Percentiles rank a stretch among this genome's conserved stretches.
Evolutionary conservation across 768 basidiomycete genomes (phyloP).

Genomic region (Russula abietina): DNA sequence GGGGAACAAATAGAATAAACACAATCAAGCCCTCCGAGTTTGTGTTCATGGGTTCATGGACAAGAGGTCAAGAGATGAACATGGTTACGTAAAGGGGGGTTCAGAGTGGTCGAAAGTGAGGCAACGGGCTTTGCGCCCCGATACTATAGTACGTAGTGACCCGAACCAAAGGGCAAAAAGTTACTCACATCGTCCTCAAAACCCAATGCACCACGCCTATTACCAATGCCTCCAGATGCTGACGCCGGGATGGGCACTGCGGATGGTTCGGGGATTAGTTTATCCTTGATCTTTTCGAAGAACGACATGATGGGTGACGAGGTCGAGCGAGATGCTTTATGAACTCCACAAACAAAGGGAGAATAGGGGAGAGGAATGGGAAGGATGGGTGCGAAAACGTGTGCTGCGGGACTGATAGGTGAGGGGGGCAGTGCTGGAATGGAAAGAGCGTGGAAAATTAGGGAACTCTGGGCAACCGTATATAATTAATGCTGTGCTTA

Average conservation of each 20-base stretch:
- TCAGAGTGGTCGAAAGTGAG: conserved; percentile 8
- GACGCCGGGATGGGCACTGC: conserved; percentile 32
- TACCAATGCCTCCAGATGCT: conserved; percentile 53
- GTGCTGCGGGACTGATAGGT: not conserved
- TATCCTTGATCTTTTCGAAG: conserved; percentile 52
- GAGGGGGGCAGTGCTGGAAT: conserved; percentile 1
- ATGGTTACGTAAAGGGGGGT: conserved; percentile 24
- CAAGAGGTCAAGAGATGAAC: conserved; percentile 6
- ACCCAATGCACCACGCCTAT: conserved; percentile 48
- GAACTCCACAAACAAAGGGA: not conserved
- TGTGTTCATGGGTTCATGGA: conserved; percentile 22
- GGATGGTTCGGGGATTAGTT: conserved; percentile 42
- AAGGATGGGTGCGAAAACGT: not conserved
- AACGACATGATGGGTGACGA: conserved; percentile 24
- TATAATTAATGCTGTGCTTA: not conserved
- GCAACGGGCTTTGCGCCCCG: not conserved
- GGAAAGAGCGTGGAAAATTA: not conserved
- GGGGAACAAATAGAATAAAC: conserved; percentile 60
- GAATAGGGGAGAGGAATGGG: not conserved
- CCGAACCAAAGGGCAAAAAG: conserved; percentile 32
- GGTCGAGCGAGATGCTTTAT: too few relatives aligned
- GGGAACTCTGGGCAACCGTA: not conserved
- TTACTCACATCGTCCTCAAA: conserved; percentile 69
- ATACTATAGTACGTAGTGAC: conserved; percentile 13
- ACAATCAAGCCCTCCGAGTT: conserved; percentile 45